A percentile compares a stretch with the other conserved stretches of the same genome.
These are phyloP conservation scores for Pilobolus umbonatus DNA, from an alignment of 192 early-diverging fungal species.

Conservation along the genomic window DNA sequence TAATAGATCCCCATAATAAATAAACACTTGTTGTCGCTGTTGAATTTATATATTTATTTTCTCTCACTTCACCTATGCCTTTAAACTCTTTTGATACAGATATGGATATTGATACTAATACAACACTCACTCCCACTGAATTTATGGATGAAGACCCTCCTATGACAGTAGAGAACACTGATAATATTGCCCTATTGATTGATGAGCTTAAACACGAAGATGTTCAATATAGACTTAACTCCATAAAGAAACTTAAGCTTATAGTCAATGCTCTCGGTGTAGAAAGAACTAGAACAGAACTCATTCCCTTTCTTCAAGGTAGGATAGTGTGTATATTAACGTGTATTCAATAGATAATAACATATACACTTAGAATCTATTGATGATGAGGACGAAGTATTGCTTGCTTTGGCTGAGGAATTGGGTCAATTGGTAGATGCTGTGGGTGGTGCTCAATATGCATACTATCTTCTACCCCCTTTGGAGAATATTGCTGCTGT, in stretches of 20 bases:
- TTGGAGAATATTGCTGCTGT: constrained; percentile 96
- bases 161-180: constrained; percentile 48
- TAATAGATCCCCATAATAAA: too few relatives aligned
- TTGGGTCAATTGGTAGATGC: constrained; percentile 89
- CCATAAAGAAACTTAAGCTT: constrained; percentile 73
- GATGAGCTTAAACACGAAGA: constrained; percentile 95
- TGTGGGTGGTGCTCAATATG: constrained; percentile 86
- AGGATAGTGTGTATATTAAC: constrained; percentile 10
- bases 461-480: constrained; percentile 82
- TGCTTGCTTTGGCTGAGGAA: constrained; percentile 90
- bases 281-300: constrained; percentile 91
- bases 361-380: constrained; percentile 74
- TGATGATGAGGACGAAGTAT: constrained; percentile 98
- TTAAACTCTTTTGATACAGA: constrained; percentile 5
- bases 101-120: constrained; percentile 30
- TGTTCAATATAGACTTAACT: constrained; percentile 74
- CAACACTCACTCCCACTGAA: constrained; percentile 17
- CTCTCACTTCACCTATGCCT: background rate
- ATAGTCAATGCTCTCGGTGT: constrained; percentile 93
- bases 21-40: background rate
- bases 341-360: background rate
- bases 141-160: constrained; percentile 31
- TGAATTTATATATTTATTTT: background rate
- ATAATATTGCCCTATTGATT: constrained; percentile 86
- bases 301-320: constrained; percentile 98